Percentiles rank a stretch among this genome's conserved stretches.
phyloP scores from a whole-genome alignment of 2,329 filamentous ascomycete species.

The Myriosclerotinia scirpicola region DNA sequence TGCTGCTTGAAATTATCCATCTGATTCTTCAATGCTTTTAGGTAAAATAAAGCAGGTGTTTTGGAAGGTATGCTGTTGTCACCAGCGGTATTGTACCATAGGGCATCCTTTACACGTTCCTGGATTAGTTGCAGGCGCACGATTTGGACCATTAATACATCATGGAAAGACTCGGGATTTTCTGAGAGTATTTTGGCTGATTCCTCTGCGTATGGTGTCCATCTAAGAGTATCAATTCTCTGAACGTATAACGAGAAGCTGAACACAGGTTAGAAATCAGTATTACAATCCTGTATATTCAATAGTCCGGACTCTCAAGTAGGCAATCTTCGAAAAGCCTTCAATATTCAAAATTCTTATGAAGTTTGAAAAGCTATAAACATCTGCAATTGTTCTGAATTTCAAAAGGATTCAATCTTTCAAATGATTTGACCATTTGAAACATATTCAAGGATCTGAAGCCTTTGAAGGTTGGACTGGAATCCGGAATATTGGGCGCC shows the following conservation, averaged over 20 bases:
- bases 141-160: conserved; percentile 49
- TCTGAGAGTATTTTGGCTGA: conserved; percentile 50
- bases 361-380: too few species aligned
- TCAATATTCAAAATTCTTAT: too few species aligned
- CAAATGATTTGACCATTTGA: too few species aligned
- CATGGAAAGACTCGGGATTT: conserved; percentile 49
- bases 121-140: conserved; percentile 41
- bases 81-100: conserved; percentile 3
- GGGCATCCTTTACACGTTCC: conserved; percentile 27
- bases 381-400: too few species aligned
- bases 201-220: conserved; percentile 60
- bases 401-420: too few species aligned
- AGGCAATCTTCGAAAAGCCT: too few species aligned
- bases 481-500: too few species aligned
- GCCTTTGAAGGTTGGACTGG: too few species aligned
- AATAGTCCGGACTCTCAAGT: too few species aligned
- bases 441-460: too few species aligned
- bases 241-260: conserved; percentile 46
- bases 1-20: conserved; percentile 60
- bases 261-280: conserved; percentile 29
- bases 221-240: conserved; percentile 53
- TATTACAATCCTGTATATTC: not conserved
- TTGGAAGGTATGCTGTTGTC: conserved; percentile 15
- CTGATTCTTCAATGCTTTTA: conserved; percentile 55
- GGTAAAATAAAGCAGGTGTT: conserved; percentile 31